Evolutionary conservation across 805 yeast genomes (phyloP), one percentile per base, ranked within the genome.

Genomic region (Saccharomycopsis javanensis): DNA sequence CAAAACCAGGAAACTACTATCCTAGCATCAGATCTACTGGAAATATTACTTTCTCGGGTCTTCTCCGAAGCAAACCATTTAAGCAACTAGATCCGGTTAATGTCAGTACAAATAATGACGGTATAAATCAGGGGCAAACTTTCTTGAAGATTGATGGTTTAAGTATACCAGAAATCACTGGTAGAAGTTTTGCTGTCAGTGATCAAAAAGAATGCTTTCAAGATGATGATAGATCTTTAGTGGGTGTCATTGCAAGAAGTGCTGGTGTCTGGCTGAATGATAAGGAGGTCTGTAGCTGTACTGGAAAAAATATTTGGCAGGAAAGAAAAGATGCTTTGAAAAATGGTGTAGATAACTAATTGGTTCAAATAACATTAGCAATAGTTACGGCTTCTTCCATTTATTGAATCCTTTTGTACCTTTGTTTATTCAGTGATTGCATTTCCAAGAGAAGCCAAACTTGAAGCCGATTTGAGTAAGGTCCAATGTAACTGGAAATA

Each of bases 181-280:
- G 96, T 20, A 75, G 96, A 34, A 69, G 77, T 25, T 69, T 78
- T 53, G 72, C 74, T 6, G 66, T 76, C 7, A 64, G 70, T 13
- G 53, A 62, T 1, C 57, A 60, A 27, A 58, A 61, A 1, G 28
- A 20, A 5, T 42, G 48, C 13, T 42, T 42, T 11, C 23, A 42
- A 18, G 62, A 63, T 5, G 64, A 64, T 13, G 58, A 52, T 0
- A 63, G 62, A 6, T 74, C 79, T 1, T 71, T 87, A 8, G 84
- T 83, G 53, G 98, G 99, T 31, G 96, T 92, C 25, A 81, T 94
- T 67, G 98, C 98, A 0, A 79, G 98, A 66, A 86, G 95, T 65
- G 98, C 99, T 1, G 99, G 99, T 15, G 87, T 83, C 27, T 94
- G 98, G 97, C 96, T 92, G 67, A 94, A 94, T 71, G 88, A 86